Conservation (phyloP, 768 basidiomycete species). For the Boletus rubescentipes region DNA sequence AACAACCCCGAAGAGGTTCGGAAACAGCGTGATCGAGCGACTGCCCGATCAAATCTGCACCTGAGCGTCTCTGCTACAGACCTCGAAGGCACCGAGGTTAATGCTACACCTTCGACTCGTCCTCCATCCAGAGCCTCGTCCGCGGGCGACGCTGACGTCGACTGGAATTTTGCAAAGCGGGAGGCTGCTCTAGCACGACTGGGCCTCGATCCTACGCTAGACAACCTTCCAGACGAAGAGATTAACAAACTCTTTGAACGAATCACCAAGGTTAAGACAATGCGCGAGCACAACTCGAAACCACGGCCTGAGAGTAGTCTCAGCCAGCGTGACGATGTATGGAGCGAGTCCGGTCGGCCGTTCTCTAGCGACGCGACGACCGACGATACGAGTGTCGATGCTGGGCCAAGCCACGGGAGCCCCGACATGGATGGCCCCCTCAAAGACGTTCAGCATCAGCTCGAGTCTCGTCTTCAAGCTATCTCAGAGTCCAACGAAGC, state of each 20-base stretch:
- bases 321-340: constrained; percentile 82
- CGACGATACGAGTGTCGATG: constrained; percentile 85
- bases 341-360: constrained; percentile 87
- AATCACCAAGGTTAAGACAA: constrained; percentile 87
- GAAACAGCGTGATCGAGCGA: constrained; percentile 82
- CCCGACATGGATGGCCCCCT: constrained; percentile 66
- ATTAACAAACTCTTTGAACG: constrained; percentile 92
- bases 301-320: constrained; percentile 89
- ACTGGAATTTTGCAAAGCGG: constrained; percentile 96
- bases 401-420: constrained; percentile 53
- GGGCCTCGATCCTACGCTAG: constrained; percentile 85
- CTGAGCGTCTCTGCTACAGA: constrained; percentile 66
- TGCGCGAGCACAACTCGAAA: constrained; percentile 78
- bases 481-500: constrained; percentile 71
- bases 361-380: constrained; percentile 76
- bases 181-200: constrained; percentile 89
- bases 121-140: constrained; percentile 76
- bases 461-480: constrained; percentile 65
- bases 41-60: constrained; percentile 66
- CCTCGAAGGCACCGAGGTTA: constrained; percentile 48
- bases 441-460: constrained; percentile 70
- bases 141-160: constrained; percentile 70
- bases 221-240: constrained; percentile 93
- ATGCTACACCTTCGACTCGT: constrained; percentile 52
- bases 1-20: constrained; percentile 95